A percentile compares a stretch with the other conserved stretches of the same genome.
Conservation (phyloP, 805 yeast species). For the Tanozyma kutaoensis region DNA sequence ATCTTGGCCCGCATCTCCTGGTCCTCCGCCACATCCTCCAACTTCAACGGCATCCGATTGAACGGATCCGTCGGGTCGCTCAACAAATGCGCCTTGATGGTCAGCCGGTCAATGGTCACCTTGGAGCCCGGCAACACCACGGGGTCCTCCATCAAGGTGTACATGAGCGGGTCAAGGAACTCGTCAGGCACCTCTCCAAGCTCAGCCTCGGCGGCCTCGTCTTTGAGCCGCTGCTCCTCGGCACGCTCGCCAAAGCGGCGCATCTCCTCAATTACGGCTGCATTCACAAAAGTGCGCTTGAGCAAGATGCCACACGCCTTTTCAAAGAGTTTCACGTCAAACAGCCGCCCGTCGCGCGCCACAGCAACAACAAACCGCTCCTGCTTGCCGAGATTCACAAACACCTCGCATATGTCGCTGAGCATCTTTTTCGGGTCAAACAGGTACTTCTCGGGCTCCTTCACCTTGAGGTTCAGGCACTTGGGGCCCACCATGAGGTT, state of each 20-base stretch:
- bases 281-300: slow-evolving; percentile 34
- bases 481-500: slow-evolving; percentile 92
- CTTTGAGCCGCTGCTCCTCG: slow-evolving; percentile 40
- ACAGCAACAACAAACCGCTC: slow-evolving; percentile 63
- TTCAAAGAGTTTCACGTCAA: slow-evolving; percentile 47
- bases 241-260: slow-evolving; percentile 52
- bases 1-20: slow-evolving; percentile 53
- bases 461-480: slow-evolving; percentile 78
- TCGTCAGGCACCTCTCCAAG: slow-evolving; percentile 95
- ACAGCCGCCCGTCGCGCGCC: slow-evolving; percentile 88
- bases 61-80: slow-evolving; percentile 97
- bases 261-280: slow-evolving; percentile 38
- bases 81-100: slow-evolving; percentile 84
- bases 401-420: slow-evolving; percentile 59
- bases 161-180: slow-evolving; percentile 94
- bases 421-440: slow-evolving; percentile 72
- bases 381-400: slow-evolving; percentile 55
- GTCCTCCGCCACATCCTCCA: slow-evolving; percentile 82
- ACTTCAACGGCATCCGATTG: slow-evolving; percentile 78
- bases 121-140: slow-evolving; percentile 85
- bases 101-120: slow-evolving; percentile 76
- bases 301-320: slow-evolving; percentile 60
- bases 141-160: slow-evolving; percentile 89
- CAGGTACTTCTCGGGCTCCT: slow-evolving; percentile 66
- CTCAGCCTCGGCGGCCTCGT: slow-evolving; percentile 76